phyloP scores from a whole-genome alignment of 768 basidiomycete genomes.

The Termitomyces sp. region DNA sequence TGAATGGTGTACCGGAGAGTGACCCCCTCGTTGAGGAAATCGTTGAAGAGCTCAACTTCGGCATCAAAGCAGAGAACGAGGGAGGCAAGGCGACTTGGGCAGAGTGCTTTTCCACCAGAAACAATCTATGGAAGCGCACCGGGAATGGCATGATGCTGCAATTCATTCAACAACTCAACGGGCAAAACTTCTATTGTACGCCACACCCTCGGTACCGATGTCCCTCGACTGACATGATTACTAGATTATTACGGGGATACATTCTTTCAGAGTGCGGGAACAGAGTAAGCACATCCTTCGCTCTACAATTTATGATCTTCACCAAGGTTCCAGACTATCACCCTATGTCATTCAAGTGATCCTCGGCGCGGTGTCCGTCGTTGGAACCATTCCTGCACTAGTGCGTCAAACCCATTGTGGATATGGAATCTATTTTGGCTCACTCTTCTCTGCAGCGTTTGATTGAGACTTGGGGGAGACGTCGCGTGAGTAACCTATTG shows the following conservation, averaged over 20 bases:
- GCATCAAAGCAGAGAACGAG: slow-evolving; percentile 70
- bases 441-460: slow-evolving; percentile 31
- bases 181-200: slow-evolving; percentile 79
- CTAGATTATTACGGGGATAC: slow-evolving; percentile 79
- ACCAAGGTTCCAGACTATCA: slow-evolving; percentile 35
- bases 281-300: slow-evolving; percentile 35
- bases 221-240: not conserved
- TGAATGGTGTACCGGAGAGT: slow-evolving; percentile 61
- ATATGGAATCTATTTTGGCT: not conserved
- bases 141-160: slow-evolving; percentile 81
- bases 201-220: not conserved
- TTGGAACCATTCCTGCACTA: slow-evolving; percentile 67
- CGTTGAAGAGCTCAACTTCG: slow-evolving; percentile 62
- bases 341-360: slow-evolving; percentile 76
- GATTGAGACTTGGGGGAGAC: slow-evolving; percentile 74
- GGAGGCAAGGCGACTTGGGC: slow-evolving; percentile 77
- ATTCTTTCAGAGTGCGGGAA: slow-evolving; percentile 75
- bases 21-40: slow-evolving; percentile 56
- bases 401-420: slow-evolving; percentile 22
- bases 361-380: slow-evolving; percentile 71
- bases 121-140: slow-evolving; percentile 70
- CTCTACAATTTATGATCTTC: not conserved
- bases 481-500: slow-evolving; percentile 38
- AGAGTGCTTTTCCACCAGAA: slow-evolving; percentile 71
- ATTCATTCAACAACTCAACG: slow-evolving; percentile 78